phyloP scores from a whole-genome alignment of 1,284 basidiomycete genomes.

The Coniferiporia weirii region DNA sequence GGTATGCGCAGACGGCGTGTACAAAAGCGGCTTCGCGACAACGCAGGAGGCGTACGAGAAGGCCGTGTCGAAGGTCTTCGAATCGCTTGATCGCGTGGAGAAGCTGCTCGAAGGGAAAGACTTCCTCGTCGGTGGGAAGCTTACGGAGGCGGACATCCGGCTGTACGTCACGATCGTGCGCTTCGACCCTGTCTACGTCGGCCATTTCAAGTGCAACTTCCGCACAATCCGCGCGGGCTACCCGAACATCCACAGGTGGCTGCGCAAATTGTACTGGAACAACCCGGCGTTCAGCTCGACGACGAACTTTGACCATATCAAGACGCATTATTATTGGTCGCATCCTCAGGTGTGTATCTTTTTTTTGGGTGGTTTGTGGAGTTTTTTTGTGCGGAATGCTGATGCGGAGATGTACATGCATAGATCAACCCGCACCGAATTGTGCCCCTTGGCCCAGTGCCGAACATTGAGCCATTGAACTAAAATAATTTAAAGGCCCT shows the following conservation, averaged over 20 bases:
- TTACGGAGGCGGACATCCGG: slow-evolving; percentile 60
- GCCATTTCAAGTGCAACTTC: slow-evolving; percentile 61
- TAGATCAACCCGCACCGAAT: slow-evolving; percentile 58
- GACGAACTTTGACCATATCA: slow-evolving; percentile 54
- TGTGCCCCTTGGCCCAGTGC: slow-evolving; percentile 71
- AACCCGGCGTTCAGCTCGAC: slow-evolving; percentile 55
- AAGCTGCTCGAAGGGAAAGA: slow-evolving; percentile 43
- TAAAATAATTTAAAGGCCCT: not conserved
- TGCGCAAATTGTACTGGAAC: slow-evolving; percentile 61
- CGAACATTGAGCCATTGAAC: slow-evolving; percentile 59
- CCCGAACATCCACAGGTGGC: slow-evolving; percentile 46
- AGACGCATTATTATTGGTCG: slow-evolving; percentile 41
- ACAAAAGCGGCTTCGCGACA: slow-evolving; percentile 57
- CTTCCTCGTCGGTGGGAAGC: slow-evolving; percentile 45
- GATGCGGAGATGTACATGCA: slow-evolving; percentile 24
- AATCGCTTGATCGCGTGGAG: slow-evolving; percentile 46
- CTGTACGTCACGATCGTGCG: slow-evolving; percentile 52
- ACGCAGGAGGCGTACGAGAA: slow-evolving; percentile 51
- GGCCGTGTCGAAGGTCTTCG: slow-evolving; percentile 38
- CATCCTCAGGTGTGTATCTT: slow-evolving; percentile 20
- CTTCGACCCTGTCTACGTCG: slow-evolving; percentile 52
- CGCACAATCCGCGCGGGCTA: slow-evolving; percentile 37
- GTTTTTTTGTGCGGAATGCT: not conserved
- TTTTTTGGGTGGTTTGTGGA: too few species aligned
- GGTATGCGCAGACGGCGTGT: slow-evolving; percentile 31